phyloP scores from a whole-genome alignment of 257 asterid genomes.

The Solanum sparsipilum region DNA sequence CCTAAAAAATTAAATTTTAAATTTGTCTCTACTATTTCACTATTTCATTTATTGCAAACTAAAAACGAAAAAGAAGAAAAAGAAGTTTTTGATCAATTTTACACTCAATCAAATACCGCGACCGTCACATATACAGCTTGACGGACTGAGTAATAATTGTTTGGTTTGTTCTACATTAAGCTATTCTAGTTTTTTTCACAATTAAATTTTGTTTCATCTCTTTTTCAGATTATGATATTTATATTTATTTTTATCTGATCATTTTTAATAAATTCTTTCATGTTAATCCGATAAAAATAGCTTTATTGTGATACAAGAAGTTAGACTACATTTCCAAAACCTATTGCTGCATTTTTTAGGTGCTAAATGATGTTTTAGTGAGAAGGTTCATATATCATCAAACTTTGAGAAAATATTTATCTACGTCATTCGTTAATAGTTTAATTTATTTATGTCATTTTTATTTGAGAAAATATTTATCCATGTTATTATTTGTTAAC shows the following conservation, averaged over 20 bases:
- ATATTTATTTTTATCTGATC: neutral
- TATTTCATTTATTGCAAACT: no score
- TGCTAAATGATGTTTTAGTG: neutral
- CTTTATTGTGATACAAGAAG: neutral
- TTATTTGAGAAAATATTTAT: no score
- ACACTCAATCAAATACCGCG: no score
- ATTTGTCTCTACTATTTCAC: no score
- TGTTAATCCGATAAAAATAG: neutral
- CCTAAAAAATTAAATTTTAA: no score
- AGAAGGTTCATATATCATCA: neutral
- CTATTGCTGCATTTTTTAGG: neutral
- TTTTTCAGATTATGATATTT: neutral
- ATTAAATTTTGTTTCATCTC: neutral
- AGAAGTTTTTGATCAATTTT: no score
- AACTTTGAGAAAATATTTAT: neutral
- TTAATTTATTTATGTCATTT: no score
- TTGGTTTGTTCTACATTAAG: neutral
- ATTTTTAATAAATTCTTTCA: no score
- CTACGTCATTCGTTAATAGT: no score
- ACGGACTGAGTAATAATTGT: no score
- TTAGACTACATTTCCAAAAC: neutral
- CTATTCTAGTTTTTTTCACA: neutral
- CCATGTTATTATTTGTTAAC: no score
- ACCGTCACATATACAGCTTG: no score
- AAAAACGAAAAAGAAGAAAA: neutral